phyloP scores from a whole-genome alignment of 768 basidiomycete species.

The Auriscalpium microsporum region DNA sequence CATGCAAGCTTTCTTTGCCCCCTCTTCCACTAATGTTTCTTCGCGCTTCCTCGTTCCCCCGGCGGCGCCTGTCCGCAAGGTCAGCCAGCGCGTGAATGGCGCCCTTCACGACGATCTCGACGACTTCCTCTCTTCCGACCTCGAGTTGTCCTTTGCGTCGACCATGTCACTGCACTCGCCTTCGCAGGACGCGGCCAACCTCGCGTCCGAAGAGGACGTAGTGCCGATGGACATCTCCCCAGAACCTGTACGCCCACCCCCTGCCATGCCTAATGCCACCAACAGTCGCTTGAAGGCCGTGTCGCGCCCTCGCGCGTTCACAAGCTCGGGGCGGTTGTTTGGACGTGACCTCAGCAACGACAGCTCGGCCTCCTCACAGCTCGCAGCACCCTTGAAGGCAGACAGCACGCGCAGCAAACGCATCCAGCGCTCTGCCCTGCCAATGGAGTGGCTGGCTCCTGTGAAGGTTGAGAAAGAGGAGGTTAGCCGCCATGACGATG shows the following conservation, averaged over 20 bases:
- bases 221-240: slow-evolving; percentile 84
- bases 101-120: slow-evolving; percentile 44
- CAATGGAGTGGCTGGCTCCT: slow-evolving; percentile 46
- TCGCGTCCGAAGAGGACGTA: slow-evolving; percentile 39
- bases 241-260: slow-evolving; percentile 30
- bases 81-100: slow-evolving; percentile 33
- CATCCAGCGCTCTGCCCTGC: slow-evolving; percentile 55
- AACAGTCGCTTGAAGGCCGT: slow-evolving; percentile 22
- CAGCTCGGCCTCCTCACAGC: slow-evolving; percentile 19
- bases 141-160: slow-evolving; percentile 77
- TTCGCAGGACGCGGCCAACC: slow-evolving; percentile 35
- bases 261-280: slow-evolving; percentile 22
- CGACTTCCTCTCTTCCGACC: slow-evolving; percentile 64
- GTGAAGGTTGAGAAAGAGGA: slow-evolving; percentile 21
- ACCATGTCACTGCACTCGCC: slow-evolving; percentile 76
- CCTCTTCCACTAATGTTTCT: slow-evolving; percentile 31
- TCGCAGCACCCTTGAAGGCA: slow-evolving; percentile 25
- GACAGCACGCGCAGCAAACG: slow-evolving; percentile 41
- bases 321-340: slow-evolving; percentile 58
- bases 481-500: slow-evolving; percentile 15
- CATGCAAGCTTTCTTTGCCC: slow-evolving; percentile 47
- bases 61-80: slow-evolving; percentile 39
- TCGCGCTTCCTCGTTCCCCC: slow-evolving; percentile 32
- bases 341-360: slow-evolving; percentile 68
- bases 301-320: slow-evolving; percentile 56